phyloP scores from a whole-genome alignment of 2,329 filamentous ascomycete genomes.

The Cytospora piceicola region DNA sequence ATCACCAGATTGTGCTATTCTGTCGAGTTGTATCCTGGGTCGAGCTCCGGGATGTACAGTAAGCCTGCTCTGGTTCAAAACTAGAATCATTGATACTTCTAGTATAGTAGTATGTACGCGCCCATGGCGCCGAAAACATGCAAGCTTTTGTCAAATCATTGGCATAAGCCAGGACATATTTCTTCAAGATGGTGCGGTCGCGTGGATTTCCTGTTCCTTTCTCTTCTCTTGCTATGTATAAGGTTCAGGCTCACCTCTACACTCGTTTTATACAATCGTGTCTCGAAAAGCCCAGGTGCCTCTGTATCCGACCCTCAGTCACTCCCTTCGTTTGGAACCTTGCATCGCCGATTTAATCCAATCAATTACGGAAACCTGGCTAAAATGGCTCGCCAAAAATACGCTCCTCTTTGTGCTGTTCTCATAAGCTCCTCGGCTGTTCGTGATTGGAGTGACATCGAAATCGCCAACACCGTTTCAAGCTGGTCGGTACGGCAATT shows the following conservation, averaged over 20 bases:
- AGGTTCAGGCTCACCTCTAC: too few species aligned
- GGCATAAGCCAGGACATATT: too few species aligned
- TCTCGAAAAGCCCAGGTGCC: neutral
- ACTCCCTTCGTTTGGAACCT: neutral
- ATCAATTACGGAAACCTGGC: neutral
- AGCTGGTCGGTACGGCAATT: slow-evolving; percentile 11
- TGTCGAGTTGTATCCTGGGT: too few species aligned
- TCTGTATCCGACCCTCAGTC: neutral
- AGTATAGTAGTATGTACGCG: too few species aligned
- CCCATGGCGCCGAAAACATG: too few species aligned
- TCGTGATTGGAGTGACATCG: neutral
- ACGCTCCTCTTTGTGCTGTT: neutral
- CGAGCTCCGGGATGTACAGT: too few species aligned
- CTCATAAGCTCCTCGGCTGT: neutral
- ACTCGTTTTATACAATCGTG: neutral
- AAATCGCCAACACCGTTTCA: slow-evolving; percentile 9
- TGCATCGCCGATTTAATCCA: too few species aligned
- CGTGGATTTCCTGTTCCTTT: neutral
- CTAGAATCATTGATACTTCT: too few species aligned
- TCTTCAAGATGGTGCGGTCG: too few species aligned
- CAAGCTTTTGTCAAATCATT: too few species aligned
- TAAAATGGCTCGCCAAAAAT: slow-evolving; percentile 7
- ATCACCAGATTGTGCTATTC: too few species aligned
- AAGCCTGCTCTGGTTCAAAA: too few species aligned
- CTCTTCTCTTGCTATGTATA: neutral